phyloP scores from a whole-genome alignment of 441 rosid species.

The Populus tomentosa region DNA sequence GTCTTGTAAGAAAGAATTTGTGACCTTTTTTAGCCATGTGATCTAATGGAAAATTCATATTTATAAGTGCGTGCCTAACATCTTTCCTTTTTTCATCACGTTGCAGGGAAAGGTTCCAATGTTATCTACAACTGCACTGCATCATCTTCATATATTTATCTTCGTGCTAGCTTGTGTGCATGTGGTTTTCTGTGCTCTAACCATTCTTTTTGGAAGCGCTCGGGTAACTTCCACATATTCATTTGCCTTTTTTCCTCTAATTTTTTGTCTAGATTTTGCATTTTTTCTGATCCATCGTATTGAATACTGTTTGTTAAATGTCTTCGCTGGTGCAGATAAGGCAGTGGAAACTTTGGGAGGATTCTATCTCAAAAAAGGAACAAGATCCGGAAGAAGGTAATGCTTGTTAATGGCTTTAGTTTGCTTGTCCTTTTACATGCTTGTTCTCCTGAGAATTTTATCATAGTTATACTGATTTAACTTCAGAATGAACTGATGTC shows the following conservation, averaged over 20 bases:
- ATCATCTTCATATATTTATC: constrained; percentile 83
- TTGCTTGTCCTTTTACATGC: neutral
- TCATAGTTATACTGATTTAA: neutral
- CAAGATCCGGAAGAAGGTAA: constrained; percentile 30
- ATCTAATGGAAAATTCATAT: neutral
- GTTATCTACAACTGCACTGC: constrained; percentile 62
- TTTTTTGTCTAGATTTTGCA: neutral
- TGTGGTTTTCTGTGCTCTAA: constrained; percentile 62
- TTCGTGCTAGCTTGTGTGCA: constrained; percentile 78
- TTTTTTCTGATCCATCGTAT: neutral
- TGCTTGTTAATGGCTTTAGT: neutral
- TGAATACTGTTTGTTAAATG: neutral
- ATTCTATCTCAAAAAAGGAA: constrained; percentile 38
- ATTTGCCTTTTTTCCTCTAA: neutral
- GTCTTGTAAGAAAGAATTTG: neutral
- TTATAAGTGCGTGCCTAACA: neutral
- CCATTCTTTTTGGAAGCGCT: constrained; percentile 71
- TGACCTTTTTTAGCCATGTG: neutral
- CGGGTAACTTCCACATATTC: constrained; percentile 39
- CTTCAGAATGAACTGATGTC: neutral
- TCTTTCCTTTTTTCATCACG: neutral
- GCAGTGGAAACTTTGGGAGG: constrained; percentile 87
- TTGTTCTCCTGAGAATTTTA: neutral
- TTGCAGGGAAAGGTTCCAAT: constrained; percentile 71
- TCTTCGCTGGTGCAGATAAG: constrained; percentile 43